These are phyloP conservation scores for Starmerella etchellsii DNA, from an alignment of 805 yeast species.

Conservation along the genomic window DNA sequence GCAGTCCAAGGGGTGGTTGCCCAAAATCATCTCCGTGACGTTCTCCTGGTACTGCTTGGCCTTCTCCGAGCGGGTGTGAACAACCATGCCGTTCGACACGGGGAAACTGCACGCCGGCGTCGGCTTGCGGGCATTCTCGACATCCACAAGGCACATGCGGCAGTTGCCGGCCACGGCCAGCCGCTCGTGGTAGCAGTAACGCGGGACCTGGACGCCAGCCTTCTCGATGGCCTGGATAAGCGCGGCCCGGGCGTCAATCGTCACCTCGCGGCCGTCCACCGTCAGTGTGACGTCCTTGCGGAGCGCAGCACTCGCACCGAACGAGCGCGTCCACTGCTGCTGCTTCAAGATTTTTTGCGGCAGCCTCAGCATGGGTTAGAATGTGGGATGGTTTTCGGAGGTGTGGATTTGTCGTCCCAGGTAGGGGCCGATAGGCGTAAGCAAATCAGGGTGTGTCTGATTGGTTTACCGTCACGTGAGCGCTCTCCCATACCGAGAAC, in stretches of 20 bases:
- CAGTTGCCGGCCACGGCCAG: conserved; percentile 86
- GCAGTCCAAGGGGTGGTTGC: conserved; percentile 85
- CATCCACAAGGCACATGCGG: conserved; percentile 84
- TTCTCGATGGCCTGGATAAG: conserved; percentile 84
- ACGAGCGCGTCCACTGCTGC: conserved; percentile 17
- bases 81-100: conserved; percentile 81
- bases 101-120: conserved; percentile 90
- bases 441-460: conserved; percentile 4
- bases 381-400: not conserved
- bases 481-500: too few species aligned
- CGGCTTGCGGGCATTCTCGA: conserved; percentile 78
- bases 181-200: conserved; percentile 86
- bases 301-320: conserved; percentile 28
- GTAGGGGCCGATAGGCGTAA: not conserved
- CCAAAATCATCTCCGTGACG: conserved; percentile 76
- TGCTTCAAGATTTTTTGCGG: conserved; percentile 4
- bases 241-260: conserved; percentile 75
- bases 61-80: conserved; percentile 63
- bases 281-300: conserved; percentile 45
- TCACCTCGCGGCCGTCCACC: conserved; percentile 57
- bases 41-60: conserved; percentile 78
- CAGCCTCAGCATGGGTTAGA: conserved; percentile 11
- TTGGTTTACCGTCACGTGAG: conserved; percentile 4
- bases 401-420: not conserved
- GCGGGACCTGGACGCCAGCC: conserved; percentile 78